Evolutionary conservation across 1,139 yeast species (phyloP).

Genomic region (Taphrina confusa): DNA sequence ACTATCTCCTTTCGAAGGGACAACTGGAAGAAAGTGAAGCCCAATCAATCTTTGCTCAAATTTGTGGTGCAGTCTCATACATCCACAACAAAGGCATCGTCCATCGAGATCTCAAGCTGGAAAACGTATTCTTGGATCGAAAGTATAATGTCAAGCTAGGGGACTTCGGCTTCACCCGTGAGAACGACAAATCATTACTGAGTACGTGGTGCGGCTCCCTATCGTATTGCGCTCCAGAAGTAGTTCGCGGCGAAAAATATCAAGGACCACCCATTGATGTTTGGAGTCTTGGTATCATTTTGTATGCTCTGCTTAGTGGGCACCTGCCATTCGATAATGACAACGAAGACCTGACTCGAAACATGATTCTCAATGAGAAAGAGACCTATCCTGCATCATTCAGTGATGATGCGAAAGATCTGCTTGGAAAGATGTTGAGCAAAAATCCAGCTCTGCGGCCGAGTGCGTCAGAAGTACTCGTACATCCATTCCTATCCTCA

Average conservation of each 20-base stretch:
- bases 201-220: slow-evolving; percentile 93
- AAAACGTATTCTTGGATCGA: slow-evolving; percentile 76
- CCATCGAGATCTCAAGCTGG: slow-evolving; percentile 86
- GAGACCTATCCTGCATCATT: slow-evolving; percentile 58
- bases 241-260: slow-evolving; percentile 66
- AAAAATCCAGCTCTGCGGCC: slow-evolving; percentile 73
- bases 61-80: slow-evolving; percentile 78
- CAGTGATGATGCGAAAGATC: slow-evolving; percentile 48
- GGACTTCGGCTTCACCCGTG: slow-evolving; percentile 94
- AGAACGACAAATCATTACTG: slow-evolving; percentile 60
- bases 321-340: slow-evolving; percentile 89
- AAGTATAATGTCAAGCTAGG: slow-evolving; percentile 70
- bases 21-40: slow-evolving; percentile 60
- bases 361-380: slow-evolving; percentile 63
- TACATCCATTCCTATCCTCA: slow-evolving; percentile 61
- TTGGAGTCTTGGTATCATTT: slow-evolving; percentile 92
- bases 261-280: slow-evolving; percentile 75
- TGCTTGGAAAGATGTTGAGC: slow-evolving; percentile 58
- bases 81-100: slow-evolving; percentile 81
- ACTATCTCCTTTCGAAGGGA: slow-evolving; percentile 58
- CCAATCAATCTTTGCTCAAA: slow-evolving; percentile 68
- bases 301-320: slow-evolving; percentile 85
- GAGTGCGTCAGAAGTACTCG: slow-evolving; percentile 59
- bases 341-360: slow-evolving; percentile 63
- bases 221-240: slow-evolving; percentile 96